These are phyloP conservation scores for Aspergillus novoparasiticus DNA, from an alignment of 2,329 filamentous ascomycete species.

Conservation along the genomic window DNA sequence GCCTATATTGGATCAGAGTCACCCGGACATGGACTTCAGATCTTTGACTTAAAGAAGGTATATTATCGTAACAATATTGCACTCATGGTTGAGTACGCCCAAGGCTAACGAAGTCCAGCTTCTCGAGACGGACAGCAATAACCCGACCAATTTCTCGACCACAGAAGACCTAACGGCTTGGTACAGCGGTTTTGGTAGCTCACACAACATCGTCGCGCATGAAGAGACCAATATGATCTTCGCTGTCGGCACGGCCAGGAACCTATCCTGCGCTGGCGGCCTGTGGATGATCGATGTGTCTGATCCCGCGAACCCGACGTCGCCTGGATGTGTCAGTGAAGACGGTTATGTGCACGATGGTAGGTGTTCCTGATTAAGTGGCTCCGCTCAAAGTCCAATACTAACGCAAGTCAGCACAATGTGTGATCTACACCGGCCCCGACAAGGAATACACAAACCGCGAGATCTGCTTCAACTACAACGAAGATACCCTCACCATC, in stretches of 20 bases:
- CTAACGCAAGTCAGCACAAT: conserved; percentile 17
- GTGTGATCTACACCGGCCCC: conserved; percentile 21
- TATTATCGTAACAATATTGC: background rate
- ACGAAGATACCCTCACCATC: conserved; percentile 23
- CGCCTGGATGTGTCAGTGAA: conserved; percentile 20
- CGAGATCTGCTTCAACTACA: conserved; percentile 26
- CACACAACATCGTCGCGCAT: conserved; percentile 23
- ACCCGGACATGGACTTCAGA: conserved; percentile 19
- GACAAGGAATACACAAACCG: conserved; percentile 17
- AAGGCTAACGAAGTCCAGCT: background rate
- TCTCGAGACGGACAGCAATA: background rate
- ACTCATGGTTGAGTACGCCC: no score
- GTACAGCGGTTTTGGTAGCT: conserved; percentile 23
- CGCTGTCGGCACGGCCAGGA: conserved; percentile 19
- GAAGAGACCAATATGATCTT: conserved; percentile 22
- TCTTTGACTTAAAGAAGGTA: conserved; percentile 25
- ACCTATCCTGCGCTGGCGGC: conserved; percentile 18
- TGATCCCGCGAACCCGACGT: conserved; percentile 18
- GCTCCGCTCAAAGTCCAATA: no score
- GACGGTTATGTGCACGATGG: conserved; percentile 25
- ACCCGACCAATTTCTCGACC: conserved; percentile 15
- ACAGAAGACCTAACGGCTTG: conserved; percentile 17
- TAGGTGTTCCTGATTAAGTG: background rate
- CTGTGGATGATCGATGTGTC: conserved; percentile 25
- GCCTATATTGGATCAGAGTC: conserved; percentile 23